Conservation (phyloP, 805 yeast genomes). For the Ogataea polymorpha region DNA sequence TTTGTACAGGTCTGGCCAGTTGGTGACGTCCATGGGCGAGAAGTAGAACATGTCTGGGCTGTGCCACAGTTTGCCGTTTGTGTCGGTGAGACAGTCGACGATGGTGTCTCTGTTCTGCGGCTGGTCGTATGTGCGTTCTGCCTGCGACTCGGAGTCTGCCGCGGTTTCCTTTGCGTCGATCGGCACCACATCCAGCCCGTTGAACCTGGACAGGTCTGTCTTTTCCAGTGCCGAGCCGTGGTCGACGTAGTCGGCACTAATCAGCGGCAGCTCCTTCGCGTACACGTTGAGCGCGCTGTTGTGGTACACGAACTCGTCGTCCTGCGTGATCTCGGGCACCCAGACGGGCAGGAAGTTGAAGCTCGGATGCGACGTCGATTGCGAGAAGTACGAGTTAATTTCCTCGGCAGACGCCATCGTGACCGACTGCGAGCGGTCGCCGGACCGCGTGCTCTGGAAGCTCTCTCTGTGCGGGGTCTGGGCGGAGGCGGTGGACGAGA, state of each 20-base stretch:
- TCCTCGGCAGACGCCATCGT: slow-evolving; percentile 27
- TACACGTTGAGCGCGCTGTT: slow-evolving; percentile 58
- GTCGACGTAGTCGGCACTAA: slow-evolving; percentile 37
- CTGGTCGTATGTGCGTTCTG: slow-evolving; percentile 4
- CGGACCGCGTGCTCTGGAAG: background rate
- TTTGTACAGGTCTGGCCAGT: slow-evolving; percentile 57
- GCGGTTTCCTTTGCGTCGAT: slow-evolving; percentile 12
- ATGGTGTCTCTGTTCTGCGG: slow-evolving; percentile 9
- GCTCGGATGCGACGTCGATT: slow-evolving; percentile 22
- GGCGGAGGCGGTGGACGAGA: slow-evolving; percentile 14
- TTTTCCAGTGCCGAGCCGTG: slow-evolving; percentile 31
- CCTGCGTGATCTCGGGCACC: slow-evolving; percentile 58
- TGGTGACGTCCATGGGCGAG: slow-evolving; percentile 55
- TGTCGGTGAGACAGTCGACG: slow-evolving; percentile 8
- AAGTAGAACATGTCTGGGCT: slow-evolving; percentile 49
- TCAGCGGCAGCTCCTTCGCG: slow-evolving; percentile 56
- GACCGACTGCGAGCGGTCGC: slow-evolving; percentile 11
- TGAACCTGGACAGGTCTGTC: slow-evolving; percentile 23
- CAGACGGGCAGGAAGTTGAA: slow-evolving; percentile 45
- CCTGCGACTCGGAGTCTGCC: slow-evolving; percentile 4
- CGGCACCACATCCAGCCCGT: slow-evolving; percentile 25
- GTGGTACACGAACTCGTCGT: slow-evolving; percentile 55
- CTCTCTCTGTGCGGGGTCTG: slow-evolving; percentile 8
- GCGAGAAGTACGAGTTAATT: slow-evolving; percentile 26
- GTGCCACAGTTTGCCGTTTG: slow-evolving; percentile 20